A percentile compares a stretch with the other conserved stretches of the same genome.
Evolutionary conservation across 179 eudicot genomes (phyloP).

Genomic region (Gypsophila paniculata): DNA sequence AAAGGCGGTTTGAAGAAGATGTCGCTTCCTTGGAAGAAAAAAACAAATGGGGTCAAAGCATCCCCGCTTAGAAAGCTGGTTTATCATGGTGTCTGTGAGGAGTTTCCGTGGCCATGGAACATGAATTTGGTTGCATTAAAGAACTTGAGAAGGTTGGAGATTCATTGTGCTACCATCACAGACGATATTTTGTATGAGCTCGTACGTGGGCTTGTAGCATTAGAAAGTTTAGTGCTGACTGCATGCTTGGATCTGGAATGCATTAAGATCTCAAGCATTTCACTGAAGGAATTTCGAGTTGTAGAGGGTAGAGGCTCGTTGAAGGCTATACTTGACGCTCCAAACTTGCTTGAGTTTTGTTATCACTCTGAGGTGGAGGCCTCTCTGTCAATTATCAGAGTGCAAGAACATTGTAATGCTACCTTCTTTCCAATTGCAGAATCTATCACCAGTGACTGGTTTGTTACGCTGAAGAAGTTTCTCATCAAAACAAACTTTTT

Average conservation of each 20-base stretch:
- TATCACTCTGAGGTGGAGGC: background rate
- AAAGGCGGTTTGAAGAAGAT: background rate
- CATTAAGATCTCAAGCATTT: conserved; percentile 8
- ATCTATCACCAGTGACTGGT: background rate
- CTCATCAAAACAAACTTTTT: background rate
- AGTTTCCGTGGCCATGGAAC: conserved; percentile 8
- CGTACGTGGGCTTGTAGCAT: background rate
- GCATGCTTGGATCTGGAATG: background rate
- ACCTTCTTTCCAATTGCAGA: background rate
- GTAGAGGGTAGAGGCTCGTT: background rate
- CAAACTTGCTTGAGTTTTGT: conserved; percentile 10
- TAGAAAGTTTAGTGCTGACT: conserved; percentile 10
- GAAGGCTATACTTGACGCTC: background rate
- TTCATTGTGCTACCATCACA: background rate
- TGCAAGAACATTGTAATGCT: background rate
- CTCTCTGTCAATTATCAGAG: background rate
- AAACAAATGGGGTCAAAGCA: background rate
- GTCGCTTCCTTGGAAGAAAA: conserved; percentile 4
- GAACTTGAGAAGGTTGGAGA: conserved; percentile 11
- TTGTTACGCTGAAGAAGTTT: conserved; percentile 8
- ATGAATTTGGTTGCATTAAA: conserved; percentile 10
- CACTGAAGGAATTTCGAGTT: background rate
- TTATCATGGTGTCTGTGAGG: background rate
- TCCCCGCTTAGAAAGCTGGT: conserved; percentile 1
- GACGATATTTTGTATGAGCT: conserved; percentile 1